phyloP scores from a whole-genome alignment of 768 basidiomycete genomes.

The Fistulinella prunicolor region DNA sequence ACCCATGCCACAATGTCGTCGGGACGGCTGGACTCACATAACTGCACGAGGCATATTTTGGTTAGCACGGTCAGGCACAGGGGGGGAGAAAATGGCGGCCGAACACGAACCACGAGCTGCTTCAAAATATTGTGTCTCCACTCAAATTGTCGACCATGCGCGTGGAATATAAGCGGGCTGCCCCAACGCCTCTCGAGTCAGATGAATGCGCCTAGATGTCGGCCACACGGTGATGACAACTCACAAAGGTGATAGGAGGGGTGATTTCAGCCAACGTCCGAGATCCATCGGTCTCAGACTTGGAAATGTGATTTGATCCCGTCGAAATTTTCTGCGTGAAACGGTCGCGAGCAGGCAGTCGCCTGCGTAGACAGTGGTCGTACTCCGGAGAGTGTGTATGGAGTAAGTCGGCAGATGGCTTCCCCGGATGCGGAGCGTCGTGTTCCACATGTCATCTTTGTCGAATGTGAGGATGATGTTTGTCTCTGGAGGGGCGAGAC shows the following conservation, averaged over 20 bases:
- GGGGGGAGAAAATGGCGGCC: not conserved
- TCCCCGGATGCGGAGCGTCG: constrained; percentile 3
- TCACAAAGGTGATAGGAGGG: constrained; percentile 9
- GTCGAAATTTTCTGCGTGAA: constrained; percentile 8
- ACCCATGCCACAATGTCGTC: constrained; percentile 11
- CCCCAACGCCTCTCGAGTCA: not conserved
- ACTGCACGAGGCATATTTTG: constrained; percentile 1
- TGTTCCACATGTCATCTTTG: constrained; percentile 12
- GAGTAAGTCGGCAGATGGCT: constrained; percentile 6
- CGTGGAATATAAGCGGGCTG: constrained; percentile 13
- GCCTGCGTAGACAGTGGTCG: constrained; percentile 7
- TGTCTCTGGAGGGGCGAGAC: not conserved
- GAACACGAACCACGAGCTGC: constrained; percentile 15
- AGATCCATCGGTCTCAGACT: constrained; percentile 9
- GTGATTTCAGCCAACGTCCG: constrained; percentile 12
- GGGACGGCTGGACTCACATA: constrained; percentile 8
- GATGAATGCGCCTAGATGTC: not conserved
- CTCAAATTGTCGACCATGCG: constrained; percentile 10
- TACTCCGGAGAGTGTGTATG: constrained; percentile 4
- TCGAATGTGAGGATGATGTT: constrained; percentile 9
- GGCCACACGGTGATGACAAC: not conserved
- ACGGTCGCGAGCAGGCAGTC: constrained; percentile 9
- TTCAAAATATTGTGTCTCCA: constrained; percentile 3
- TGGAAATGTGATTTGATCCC: constrained; percentile 15
- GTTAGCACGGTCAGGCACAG: not conserved